Percentiles rank a stretch among this genome's conserved stretches.
These are phyloP conservation scores for Vitrella brassicaformis DNA, from an alignment of 73 alveolate species.

Conservation along the genomic window DNA sequence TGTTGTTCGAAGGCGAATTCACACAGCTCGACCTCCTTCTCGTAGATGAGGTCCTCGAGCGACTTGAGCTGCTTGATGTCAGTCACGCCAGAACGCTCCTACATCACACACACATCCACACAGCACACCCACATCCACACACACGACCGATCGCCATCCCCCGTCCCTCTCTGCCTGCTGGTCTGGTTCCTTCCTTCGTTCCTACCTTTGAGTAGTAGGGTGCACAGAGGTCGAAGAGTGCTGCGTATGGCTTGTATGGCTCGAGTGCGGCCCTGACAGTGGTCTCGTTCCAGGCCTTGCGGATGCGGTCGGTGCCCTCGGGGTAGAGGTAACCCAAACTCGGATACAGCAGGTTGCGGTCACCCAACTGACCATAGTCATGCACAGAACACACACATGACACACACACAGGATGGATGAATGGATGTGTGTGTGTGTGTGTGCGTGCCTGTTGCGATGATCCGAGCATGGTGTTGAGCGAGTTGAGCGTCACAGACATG, in stretches of 20 bases:
- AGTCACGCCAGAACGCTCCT: too few species aligned
- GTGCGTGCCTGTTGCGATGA: conserved; percentile 75
- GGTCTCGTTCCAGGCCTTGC: background rate
- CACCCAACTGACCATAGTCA: too few species aligned
- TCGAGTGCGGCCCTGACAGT: background rate
- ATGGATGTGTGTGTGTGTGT: too few species aligned
- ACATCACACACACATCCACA: too few species aligned
- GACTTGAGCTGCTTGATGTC: conserved; percentile 51
- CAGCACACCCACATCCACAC: too few species aligned
- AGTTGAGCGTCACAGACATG: conserved; percentile 45
- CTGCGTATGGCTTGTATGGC: background rate
- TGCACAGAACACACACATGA: too few species aligned
- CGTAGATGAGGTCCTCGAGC: conserved; percentile 68
- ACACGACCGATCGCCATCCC: conserved; percentile 8
- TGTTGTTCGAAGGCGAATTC: conserved; percentile 82
- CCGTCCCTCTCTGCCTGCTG: background rate
- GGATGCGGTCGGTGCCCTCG: conserved; percentile 26
- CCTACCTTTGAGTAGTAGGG: background rate
- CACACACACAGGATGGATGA: too few species aligned
- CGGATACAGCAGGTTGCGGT: conserved; percentile 77
- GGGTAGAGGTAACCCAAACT: conserved; percentile 84
- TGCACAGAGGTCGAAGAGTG: background rate
- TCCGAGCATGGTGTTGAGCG: conserved; percentile 60
- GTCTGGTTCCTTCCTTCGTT: background rate
- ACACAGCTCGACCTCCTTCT: conserved; percentile 53